Percentiles rank a stretch among this genome's conserved stretches.
Conservation (phyloP, 805 yeast genomes). For the Cyberlindnera misumaiensis region DNA sequence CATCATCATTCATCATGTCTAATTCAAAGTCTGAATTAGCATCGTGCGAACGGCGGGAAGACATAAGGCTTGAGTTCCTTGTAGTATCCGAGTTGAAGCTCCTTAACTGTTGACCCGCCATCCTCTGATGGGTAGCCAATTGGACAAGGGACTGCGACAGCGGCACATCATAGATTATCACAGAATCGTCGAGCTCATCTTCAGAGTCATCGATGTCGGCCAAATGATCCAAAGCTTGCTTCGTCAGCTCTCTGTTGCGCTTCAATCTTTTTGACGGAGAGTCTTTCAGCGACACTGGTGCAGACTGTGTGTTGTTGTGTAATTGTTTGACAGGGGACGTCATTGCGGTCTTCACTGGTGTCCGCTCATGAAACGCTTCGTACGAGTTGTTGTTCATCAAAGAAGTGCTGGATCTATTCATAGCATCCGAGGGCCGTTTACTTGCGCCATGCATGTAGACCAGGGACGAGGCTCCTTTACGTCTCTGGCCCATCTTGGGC, state of each 20-base stretch:
- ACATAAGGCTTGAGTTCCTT: constrained; percentile 40
- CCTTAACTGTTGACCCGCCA: constrained; percentile 14
- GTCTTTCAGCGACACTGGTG: constrained; percentile 1
- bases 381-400: constrained; percentile 9
- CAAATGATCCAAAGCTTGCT: background rate
- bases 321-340: too few relatives aligned
- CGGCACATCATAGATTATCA: constrained; percentile 59
- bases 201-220: constrained; percentile 32
- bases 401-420: constrained; percentile 13
- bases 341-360: too few relatives aligned
- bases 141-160: constrained; percentile 46
- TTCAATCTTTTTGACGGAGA: constrained; percentile 3
- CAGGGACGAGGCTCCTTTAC: background rate
- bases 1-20: constrained; percentile 10
- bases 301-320: too few relatives aligned
- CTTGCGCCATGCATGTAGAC: constrained; percentile 4
- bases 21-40: constrained; percentile 11
- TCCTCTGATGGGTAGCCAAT: constrained; percentile 30
- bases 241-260: constrained; percentile 2
- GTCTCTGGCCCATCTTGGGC: background rate
- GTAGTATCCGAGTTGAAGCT: constrained; percentile 34
- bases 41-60: constrained; percentile 17
- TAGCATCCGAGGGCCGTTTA: constrained; percentile 2
- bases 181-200: constrained; percentile 46
- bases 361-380: background rate